Base-by-base conservation (phyloP, 345 rosid genomes). In the Combretum micranthum region DNA sequence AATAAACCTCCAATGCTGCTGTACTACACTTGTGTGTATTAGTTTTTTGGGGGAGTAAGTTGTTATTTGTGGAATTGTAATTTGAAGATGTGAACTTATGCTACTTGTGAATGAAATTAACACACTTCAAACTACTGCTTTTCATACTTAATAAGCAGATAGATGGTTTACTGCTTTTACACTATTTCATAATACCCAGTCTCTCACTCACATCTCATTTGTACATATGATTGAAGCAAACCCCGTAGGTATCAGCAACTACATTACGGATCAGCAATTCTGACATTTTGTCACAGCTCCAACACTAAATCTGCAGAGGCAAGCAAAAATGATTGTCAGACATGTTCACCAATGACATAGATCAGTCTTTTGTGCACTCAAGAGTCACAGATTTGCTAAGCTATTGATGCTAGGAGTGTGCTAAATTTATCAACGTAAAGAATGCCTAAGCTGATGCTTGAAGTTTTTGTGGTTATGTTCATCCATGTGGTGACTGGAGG, bases 301-400 rank as follows among this genome's bases (percentile, higher is more conserved):
- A 91, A 63, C 74, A 91, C 96, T 72, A 91, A 75, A 70, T 88
- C 96, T 91, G 72, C 82, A 76, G 43, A 45, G 22, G 53, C 65
- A 71, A 62, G 12, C 59, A 20, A 17, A 64, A 59, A 57, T 55
- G 42, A 44, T 26, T 42, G 53, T 70, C 65, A 74, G 79, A 44
- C 53, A 52, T 22, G 50, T 25, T 59, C 48, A 55, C 55, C 25
- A 14, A 18, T 50, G 4, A 50, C 16, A 52, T 42, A 39, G 47
- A 21, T 44, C 20, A 50, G 50, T 58, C 11, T 37, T 61, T 52
- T 42, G 21, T 49, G 17, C 13, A 57, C 16, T 55, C 39, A 18
- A 50, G 53, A 17, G 23, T 32, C 9, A 32, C 39, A 0, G 9
- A 5, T 32, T 32, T 32, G 39, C 9, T 32, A 32, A 32, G 39